phyloP scores from a whole-genome alignment of 768 basidiomycete genomes.

The Mycena polygramma region DNA sequence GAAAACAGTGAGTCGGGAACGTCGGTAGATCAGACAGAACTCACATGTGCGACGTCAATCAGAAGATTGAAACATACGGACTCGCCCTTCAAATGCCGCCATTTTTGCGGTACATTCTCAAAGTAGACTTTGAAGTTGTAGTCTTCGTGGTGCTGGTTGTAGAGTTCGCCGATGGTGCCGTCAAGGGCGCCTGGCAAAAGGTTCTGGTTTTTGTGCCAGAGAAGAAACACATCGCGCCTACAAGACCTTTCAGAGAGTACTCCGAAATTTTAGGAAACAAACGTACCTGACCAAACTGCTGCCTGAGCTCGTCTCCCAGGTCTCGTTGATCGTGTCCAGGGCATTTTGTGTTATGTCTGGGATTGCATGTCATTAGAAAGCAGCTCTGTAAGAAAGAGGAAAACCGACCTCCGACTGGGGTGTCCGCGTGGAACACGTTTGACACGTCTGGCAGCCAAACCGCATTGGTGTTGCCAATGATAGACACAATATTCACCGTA shows the following conservation, averaged over 20 bases:
- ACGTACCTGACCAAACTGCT: neutral
- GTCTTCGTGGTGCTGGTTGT: neutral
- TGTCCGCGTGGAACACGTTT: neutral
- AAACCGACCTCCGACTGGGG: neutral
- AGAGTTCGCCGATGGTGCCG: slow-evolving; percentile 10
- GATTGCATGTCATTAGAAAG: no score
- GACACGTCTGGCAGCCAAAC: slow-evolving; percentile 7
- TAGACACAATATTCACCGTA: neutral
- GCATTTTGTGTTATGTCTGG: slow-evolving; percentile 8
- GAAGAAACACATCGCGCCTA: slow-evolving; percentile 11
- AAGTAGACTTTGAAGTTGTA: neutral
- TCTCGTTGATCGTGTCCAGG: neutral
- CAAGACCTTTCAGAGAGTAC: neutral
- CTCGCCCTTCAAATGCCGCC: slow-evolving; percentile 5
- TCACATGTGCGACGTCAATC: slow-evolving; percentile 9
- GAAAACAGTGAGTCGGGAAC: neutral
- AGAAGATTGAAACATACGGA: slow-evolving; percentile 9
- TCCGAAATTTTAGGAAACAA: no score
- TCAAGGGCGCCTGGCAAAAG: slow-evolving; percentile 7
- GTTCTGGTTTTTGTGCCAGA: slow-evolving; percentile 14
- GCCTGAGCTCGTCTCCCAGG: neutral
- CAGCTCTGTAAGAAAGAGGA: no score
- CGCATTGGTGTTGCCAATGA: neutral
- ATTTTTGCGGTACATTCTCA: slow-evolving; percentile 9
- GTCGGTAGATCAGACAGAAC: neutral